phyloP scores from a whole-genome alignment of 371 early-diverging fungal species.

The Umbelopsis sp. region DNA sequence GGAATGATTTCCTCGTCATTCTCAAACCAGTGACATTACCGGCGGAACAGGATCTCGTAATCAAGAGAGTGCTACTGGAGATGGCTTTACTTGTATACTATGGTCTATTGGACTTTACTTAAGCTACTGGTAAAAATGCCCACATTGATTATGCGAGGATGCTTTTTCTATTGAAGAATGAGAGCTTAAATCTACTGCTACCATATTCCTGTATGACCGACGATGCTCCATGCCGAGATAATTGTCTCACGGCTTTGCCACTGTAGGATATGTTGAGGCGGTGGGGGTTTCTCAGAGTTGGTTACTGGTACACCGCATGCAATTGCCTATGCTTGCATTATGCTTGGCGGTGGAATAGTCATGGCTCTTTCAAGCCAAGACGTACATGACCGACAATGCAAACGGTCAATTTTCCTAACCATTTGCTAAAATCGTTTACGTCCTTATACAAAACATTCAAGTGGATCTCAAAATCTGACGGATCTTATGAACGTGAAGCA shows the following conservation, averaged over 20 bases:
- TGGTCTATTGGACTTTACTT: background rate
- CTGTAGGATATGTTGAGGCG: conserved; percentile 13
- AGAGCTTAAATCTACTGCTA: conserved; percentile 8
- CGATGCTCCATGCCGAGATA: conserved; percentile 4
- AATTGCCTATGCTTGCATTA: background rate
- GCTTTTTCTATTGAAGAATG: conserved; percentile 10
- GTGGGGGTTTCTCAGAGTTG: background rate
- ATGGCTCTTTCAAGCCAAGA: background rate
- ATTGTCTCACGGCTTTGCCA: background rate
- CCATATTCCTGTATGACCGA: background rate
- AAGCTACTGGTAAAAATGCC: conserved; percentile 1
- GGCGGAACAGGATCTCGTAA: conserved; percentile 11
- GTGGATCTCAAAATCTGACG: conserved; percentile 3
- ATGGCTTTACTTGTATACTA: background rate
- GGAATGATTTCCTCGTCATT: conserved; percentile 13
- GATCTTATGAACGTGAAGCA: background rate
- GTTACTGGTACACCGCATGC: background rate
- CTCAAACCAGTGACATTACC: conserved; percentile 16
- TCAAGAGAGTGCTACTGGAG: conserved; percentile 19
- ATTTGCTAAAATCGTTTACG: background rate
- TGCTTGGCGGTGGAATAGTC: no score
- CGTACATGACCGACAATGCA: conserved; percentile 8
- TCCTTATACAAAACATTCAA: conserved; percentile 15
- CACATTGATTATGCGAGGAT: conserved; percentile 11
- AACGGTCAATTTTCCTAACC: background rate